A percentile compares a stretch with the other conserved stretches of the same genome.
phyloP scores from a whole-genome alignment of 805 yeast genomes.

The Candida railenensis region DNA sequence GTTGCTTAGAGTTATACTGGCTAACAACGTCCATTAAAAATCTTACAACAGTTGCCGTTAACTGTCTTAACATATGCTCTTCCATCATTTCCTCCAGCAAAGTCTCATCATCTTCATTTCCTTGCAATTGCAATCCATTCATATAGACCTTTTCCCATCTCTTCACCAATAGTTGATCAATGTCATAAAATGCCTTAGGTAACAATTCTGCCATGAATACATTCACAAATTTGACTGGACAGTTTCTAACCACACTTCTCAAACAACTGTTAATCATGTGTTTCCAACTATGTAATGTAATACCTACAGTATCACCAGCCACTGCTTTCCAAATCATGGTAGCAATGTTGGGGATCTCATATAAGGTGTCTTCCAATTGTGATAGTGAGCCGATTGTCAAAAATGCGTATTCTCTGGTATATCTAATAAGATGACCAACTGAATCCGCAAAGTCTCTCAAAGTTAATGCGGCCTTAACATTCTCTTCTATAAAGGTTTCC shows the following conservation, averaged over 20 bases:
- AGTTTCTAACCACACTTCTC: slow-evolving; percentile 81
- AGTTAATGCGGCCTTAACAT: slow-evolving; percentile 90
- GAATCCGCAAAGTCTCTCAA: slow-evolving; percentile 96
- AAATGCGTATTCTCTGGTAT: slow-evolving; percentile 94
- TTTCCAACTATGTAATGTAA: slow-evolving; percentile 94
- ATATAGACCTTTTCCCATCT: slow-evolving; percentile 73
- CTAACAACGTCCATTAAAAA: slow-evolving; percentile 85
- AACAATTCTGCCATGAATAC: slow-evolving; percentile 74
- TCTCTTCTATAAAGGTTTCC: slow-evolving; percentile 92
- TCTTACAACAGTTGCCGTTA: slow-evolving; percentile 88
- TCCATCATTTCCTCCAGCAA: slow-evolving; percentile 98
- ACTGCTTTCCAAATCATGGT: slow-evolving; percentile 77
- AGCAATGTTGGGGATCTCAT: slow-evolving; percentile 82
- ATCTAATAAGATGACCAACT: slow-evolving; percentile 92
- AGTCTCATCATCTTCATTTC: slow-evolving; percentile 71
- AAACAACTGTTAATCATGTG: slow-evolving; percentile 91
- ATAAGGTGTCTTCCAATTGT: slow-evolving; percentile 84
- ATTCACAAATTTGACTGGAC: slow-evolving; percentile 71
- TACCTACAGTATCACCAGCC: slow-evolving; percentile 81
- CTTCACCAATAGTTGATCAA: slow-evolving; percentile 70
- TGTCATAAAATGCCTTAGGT: slow-evolving; percentile 69
- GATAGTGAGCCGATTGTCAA: slow-evolving; percentile 86
- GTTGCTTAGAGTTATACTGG: slow-evolving; percentile 57
- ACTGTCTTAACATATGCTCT: slow-evolving; percentile 88
- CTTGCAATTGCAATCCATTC: slow-evolving; percentile 56